Percentiles rank a stretch among this genome's conserved stretches.
Evolutionary conservation across 306 rosid genomes (phyloP).

Genomic region (Oemleria cerasiformis): DNA sequence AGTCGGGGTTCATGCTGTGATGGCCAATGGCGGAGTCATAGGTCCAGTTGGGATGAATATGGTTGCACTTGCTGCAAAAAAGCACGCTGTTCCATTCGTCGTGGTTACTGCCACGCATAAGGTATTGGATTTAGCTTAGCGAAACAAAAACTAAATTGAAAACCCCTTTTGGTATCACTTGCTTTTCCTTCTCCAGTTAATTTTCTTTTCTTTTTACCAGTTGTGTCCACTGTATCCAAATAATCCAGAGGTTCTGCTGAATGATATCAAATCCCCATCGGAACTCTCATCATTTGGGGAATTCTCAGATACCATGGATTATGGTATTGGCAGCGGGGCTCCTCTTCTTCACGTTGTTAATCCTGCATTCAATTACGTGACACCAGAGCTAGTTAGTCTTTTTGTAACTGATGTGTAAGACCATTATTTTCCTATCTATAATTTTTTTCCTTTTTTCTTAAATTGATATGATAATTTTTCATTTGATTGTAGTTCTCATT

Average conservation of each 20-base stretch:
- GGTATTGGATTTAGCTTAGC: too few relatives aligned
- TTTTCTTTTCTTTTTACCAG: background rate
- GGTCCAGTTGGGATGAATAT: conserved; percentile 24
- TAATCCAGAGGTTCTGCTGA: conserved; percentile 18
- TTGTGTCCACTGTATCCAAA: conserved; percentile 13
- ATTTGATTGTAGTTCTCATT: background rate
- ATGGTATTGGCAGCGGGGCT: background rate
- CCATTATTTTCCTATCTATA: background rate
- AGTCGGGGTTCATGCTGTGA: conserved; percentile 21
- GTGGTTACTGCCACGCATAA: conserved; percentile 20
- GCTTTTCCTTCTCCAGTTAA: background rate
- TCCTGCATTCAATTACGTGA: conserved; percentile 18
- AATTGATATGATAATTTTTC: background rate
- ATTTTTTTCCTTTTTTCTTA: background rate
- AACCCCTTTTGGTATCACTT: background rate
- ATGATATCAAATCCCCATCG: conserved; percentile 13
- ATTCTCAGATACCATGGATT: conserved; percentile 11
- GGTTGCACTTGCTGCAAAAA: conserved; percentile 25
- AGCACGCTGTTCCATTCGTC: conserved; percentile 25
- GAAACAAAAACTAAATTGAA: background rate
- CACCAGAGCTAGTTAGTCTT: conserved; percentile 16
- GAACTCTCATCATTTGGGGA: conserved; percentile 19
- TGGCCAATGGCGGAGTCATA: conserved; percentile 23
- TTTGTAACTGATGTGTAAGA: conserved; percentile 15
- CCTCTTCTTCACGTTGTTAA: conserved; percentile 7